Evolutionary conservation across 805 yeast species (phyloP).

Genomic region (Monosporozyma aquatica): DNA sequence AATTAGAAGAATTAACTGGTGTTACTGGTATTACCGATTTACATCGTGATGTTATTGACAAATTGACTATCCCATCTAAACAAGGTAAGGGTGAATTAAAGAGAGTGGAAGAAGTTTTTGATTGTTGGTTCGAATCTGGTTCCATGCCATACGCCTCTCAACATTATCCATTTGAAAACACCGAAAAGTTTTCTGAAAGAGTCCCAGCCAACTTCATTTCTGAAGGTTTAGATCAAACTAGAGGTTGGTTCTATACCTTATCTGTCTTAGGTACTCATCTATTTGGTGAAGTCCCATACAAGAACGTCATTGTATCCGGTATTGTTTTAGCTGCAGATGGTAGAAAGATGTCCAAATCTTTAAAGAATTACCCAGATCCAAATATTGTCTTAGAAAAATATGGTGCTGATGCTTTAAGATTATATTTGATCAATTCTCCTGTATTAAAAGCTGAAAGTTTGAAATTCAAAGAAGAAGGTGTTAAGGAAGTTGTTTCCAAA

Average conservation of each 20-base stretch:
- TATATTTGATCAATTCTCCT: conserved; percentile 94
- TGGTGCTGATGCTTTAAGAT: conserved; percentile 97
- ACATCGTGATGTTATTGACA: conserved; percentile 89
- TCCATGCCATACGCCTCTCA: conserved; percentile 97
- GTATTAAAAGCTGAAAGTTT: conserved; percentile 93
- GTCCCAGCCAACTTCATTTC: conserved; percentile 98
- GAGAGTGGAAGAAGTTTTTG: conserved; percentile 96
- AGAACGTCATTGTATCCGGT: conserved; percentile 93
- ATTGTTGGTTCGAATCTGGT: conserved; percentile 99
- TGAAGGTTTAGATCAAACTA: conserved; percentile 98
- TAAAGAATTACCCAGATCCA: conserved; percentile 98
- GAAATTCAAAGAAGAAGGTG: conserved; percentile 98
- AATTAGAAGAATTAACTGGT: conserved; percentile 79
- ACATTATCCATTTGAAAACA: conserved; percentile 91
- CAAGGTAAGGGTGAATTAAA: conserved; percentile 78
- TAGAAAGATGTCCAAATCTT: conserved; percentile 97
- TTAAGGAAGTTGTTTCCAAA: conserved; percentile 91
- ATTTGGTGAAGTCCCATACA: conserved; percentile 85
- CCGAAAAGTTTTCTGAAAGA: conserved; percentile 55
- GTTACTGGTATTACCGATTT: conserved; percentile 72
- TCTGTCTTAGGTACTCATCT: conserved; percentile 92
- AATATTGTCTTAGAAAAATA: conserved; percentile 66
- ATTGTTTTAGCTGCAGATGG: conserved; percentile 96
- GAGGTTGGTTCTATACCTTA: conserved; percentile 99
- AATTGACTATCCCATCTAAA: conserved; percentile 86